These are phyloP conservation scores for Russula virescens DNA, from an alignment of 768 basidiomycete genomes.

Conservation along the genomic window DNA sequence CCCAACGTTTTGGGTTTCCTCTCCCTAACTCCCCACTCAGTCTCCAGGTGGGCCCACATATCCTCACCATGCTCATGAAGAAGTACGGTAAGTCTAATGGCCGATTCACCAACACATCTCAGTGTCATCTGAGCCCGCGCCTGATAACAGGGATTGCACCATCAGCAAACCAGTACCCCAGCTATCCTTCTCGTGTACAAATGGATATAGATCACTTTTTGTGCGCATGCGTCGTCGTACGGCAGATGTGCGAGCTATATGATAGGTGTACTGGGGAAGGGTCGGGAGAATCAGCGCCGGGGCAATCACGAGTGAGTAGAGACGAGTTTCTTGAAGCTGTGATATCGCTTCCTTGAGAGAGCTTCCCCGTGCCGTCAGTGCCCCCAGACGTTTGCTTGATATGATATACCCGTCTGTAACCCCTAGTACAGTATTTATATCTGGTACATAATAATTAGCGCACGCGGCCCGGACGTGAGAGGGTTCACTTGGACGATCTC, in stretches of 20 bases:
- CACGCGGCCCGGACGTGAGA: too few relatives aligned
- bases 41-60: neutral
- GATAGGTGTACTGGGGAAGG: neutral
- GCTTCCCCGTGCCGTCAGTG: too few relatives aligned
- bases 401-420: too few relatives aligned
- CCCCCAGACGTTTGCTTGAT: too few relatives aligned
- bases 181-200: neutral
- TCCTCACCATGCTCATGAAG: slow-evolving; percentile 6
- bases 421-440: too few relatives aligned
- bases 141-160: neutral
- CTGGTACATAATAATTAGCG: too few relatives aligned
- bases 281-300: neutral
- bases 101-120: neutral
- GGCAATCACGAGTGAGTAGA: neutral
- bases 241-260: slow-evolving; percentile 4
- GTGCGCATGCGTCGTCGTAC: slow-evolving; percentile 7
- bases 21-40: neutral
- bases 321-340: slow-evolving; percentile 8
- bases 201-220: slow-evolving; percentile 9
- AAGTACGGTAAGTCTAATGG: slow-evolving; percentile 7
- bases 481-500: too few relatives aligned
- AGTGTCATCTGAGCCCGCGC: neutral
- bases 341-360: slow-evolving; percentile 14
- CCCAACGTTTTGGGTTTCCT: neutral
- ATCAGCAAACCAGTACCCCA: neutral